Conservation (phyloP, 2,329 filamentous ascomycete species). For the Aspergillus sp. region DNA sequence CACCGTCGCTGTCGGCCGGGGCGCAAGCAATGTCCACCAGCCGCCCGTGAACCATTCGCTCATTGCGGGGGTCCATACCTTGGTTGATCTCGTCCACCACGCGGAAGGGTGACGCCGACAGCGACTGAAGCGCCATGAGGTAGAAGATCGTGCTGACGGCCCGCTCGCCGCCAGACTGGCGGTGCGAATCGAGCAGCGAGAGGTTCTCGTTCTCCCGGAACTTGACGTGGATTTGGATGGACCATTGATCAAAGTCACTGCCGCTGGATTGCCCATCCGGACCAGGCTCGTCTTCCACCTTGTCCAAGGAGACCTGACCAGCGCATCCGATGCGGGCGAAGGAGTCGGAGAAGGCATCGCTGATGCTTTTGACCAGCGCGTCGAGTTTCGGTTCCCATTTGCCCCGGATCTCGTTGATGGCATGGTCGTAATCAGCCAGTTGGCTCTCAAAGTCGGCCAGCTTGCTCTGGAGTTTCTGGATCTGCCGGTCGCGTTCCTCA, state of each 20-base stretch:
- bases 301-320: conserved; percentile 83
- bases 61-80: conserved; percentile 98
- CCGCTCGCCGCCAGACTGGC: conserved; percentile 93
- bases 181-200: conserved; percentile 82
- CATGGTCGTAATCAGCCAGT: conserved; percentile 54
- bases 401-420: conserved; percentile 65
- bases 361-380: conserved; percentile 74
- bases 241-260: conserved; percentile 91
- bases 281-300: conserved; percentile 51
- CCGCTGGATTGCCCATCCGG: conserved; percentile 31
- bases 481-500: conserved; percentile 68
- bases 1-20: conserved; percentile 49
- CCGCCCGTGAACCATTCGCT: conserved; percentile 95
- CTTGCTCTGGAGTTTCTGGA: conserved; percentile 63
- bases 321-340: conserved; percentile 93
- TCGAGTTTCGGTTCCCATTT: conserved; percentile 86
- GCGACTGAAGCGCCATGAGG: conserved; percentile 93
- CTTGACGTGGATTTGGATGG: conserved; percentile 89
- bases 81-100: conserved; percentile 99
- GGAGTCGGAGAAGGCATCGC: conserved; percentile 86
- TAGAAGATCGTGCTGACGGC: conserved; percentile 98
- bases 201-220: conserved; percentile 86
- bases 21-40: conserved; percentile 95
- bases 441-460: conserved; percentile 55
- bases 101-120: conserved; percentile 92